phyloP scores from a whole-genome alignment of 164 flowering plant genomes.

The Santalum album region DNA sequence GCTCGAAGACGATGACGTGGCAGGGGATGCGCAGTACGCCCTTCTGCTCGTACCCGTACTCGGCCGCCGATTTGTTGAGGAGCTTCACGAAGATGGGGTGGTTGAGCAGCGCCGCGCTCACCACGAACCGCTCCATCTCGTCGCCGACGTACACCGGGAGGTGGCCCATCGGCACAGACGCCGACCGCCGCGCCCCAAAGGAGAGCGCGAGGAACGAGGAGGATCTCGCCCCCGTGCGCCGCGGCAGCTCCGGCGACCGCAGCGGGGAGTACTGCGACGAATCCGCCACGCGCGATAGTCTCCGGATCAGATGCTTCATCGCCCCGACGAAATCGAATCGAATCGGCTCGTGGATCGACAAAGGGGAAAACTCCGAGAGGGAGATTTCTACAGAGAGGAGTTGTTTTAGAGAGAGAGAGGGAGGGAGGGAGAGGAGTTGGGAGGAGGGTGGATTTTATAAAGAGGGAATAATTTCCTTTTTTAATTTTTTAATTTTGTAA shows the following conservation, averaged over 20 bases:
- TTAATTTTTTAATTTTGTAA: too few relatives aligned
- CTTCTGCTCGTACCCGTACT: slow-evolving; percentile 90
- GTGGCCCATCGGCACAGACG: slow-evolving; percentile 67
- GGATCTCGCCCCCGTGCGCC: background rate
- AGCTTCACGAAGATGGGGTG: slow-evolving; percentile 66
- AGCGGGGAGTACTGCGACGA: slow-evolving; percentile 57
- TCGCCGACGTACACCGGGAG: slow-evolving; percentile 92
- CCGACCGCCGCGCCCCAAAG: too few relatives aligned
- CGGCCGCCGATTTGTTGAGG: slow-evolving; percentile 74
- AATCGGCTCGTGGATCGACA: too few relatives aligned
- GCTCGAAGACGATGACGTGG: slow-evolving; percentile 59
- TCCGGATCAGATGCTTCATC: slow-evolving; percentile 63
- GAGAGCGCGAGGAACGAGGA: background rate
- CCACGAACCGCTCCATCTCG: slow-evolving; percentile 83
- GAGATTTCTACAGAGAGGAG: too few relatives aligned
- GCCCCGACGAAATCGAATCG: too few relatives aligned
- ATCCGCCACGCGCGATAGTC: slow-evolving; percentile 61
- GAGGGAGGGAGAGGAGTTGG: too few relatives aligned
- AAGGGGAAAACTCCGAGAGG: too few relatives aligned
- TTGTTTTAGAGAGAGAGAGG: slow-evolving; percentile 1
- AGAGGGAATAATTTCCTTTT: too few relatives aligned
- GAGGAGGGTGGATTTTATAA: too few relatives aligned
- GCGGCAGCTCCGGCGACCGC: slow-evolving; percentile 23
- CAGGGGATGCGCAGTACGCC: slow-evolving; percentile 90
- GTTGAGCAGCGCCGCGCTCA: slow-evolving; percentile 68